A percentile compares a stretch with the other conserved stretches of the same genome.
phyloP scores from a whole-genome alignment of 768 basidiomycete species.

The Paxillus involutus region DNA sequence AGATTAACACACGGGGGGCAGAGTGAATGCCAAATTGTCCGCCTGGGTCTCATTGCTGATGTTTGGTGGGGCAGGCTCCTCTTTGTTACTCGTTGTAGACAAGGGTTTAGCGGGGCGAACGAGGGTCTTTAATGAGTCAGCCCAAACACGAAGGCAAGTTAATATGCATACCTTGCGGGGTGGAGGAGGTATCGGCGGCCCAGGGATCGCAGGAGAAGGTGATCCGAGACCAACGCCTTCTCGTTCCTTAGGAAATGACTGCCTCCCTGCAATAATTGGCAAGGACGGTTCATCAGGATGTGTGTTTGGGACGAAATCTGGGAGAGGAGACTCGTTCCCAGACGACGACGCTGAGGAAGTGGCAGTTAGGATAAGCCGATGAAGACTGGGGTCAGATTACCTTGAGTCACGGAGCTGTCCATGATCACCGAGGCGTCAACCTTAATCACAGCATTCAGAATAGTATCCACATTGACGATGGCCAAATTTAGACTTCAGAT shows the following conservation, averaged over 20 bases:
- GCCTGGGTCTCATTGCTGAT: conserved; percentile 10
- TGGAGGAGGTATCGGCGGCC: conserved; percentile 21
- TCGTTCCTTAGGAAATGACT: conserved; percentile 16
- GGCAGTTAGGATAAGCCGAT: neutral
- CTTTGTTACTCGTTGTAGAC: conserved; percentile 11
- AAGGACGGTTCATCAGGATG: conserved; percentile 50
- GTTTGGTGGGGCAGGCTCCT: conserved; percentile 2
- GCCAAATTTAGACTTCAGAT: conserved; percentile 38
- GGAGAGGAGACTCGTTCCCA: conserved; percentile 37
- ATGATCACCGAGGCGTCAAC: conserved; percentile 35
- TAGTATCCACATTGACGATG: conserved; percentile 44
- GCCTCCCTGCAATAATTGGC: conserved; percentile 12
- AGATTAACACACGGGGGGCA: conserved; percentile 24
- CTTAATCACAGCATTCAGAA: conserved; percentile 51
- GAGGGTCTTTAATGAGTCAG: conserved; percentile 19
- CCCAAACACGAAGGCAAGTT: neutral
- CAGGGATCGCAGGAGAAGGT: conserved; percentile 15
- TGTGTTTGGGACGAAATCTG: conserved; percentile 53
- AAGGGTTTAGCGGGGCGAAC: conserved; percentile 19
- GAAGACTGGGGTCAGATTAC: conserved; percentile 4
- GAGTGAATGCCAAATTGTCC: conserved; percentile 10
- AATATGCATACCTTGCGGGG: conserved; percentile 19
- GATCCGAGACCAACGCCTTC: conserved; percentile 6
- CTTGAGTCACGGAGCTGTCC: conserved; percentile 18
- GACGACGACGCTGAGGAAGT: neutral